phyloP scores from a whole-genome alignment of 148 eudicot species.

The Oxyria digyna region DNA sequence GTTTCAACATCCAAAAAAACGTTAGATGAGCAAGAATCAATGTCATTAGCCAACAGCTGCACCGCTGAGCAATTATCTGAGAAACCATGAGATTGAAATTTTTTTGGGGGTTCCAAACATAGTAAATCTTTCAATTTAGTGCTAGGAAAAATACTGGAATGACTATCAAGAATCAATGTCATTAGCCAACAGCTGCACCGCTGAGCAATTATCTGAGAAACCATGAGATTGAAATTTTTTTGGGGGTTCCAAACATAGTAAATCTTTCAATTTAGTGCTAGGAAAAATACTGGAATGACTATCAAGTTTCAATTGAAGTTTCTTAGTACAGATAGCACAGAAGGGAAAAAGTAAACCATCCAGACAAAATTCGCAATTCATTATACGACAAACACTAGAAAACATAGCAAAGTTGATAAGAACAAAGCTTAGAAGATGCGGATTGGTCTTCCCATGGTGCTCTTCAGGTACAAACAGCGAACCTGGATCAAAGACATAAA shows the following conservation, averaged over 20 bases:
- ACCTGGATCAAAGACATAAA: not conserved
- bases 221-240: not conserved
- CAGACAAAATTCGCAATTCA: not conserved
- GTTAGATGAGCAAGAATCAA: too few relatives aligned
- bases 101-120: not conserved
- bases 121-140: not conserved
- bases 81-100: too few relatives aligned
- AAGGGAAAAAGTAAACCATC: not conserved
- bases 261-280: not conserved
- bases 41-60: too few relatives aligned
- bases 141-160: not conserved
- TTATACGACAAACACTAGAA: not conserved
- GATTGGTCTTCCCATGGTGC: constrained; percentile 7
- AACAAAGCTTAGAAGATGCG: constrained; percentile 8
- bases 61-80: too few relatives aligned
- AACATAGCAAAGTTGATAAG: not conserved
- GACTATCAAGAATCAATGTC: too few relatives aligned
- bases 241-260: not conserved
- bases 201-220: too few relatives aligned
- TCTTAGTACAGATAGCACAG: not conserved
- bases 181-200: too few relatives aligned
- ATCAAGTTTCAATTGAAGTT: not conserved
- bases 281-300: not conserved
- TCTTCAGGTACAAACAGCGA: constrained; percentile 10
- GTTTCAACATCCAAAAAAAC: too few relatives aligned